phyloP scores from a whole-genome alignment of 2,329 filamentous ascomycete species.

The Parafenestella ontariensis region DNA sequence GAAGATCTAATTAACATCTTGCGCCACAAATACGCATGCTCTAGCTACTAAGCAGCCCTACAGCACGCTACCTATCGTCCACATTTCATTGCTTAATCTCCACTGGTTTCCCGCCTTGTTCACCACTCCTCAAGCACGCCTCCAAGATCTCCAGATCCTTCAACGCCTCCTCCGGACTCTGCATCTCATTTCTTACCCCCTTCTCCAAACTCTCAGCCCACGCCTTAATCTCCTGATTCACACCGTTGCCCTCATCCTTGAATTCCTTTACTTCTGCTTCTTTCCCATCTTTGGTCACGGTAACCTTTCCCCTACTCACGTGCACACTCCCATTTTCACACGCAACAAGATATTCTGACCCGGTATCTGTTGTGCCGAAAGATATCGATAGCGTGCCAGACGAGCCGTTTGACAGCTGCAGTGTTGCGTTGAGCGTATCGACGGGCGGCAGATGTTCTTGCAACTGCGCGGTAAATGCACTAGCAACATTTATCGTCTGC shows the following conservation, averaged over 20 bases:
- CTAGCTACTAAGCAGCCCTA: background rate
- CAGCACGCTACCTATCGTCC: background rate
- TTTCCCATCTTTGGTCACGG: constrained; percentile 24
- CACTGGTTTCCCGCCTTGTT: constrained; percentile 45
- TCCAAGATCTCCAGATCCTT: constrained; percentile 65
- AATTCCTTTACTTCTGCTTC: constrained; percentile 54
- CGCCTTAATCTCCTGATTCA: constrained; percentile 66
- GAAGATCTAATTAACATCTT: too few species aligned
- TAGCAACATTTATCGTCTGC: constrained; percentile 56
- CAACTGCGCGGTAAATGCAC: constrained; percentile 63
- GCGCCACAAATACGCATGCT: background rate
- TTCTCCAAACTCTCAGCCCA: constrained; percentile 63
- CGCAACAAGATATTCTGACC: constrained; percentile 64
- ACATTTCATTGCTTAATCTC: constrained; percentile 17
- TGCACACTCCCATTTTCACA: constrained; percentile 65
- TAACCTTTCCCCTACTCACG: constrained; percentile 53
- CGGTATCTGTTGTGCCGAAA: constrained; percentile 63
- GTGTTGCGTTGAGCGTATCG: constrained; percentile 69
- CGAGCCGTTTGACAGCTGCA: constrained; percentile 62
- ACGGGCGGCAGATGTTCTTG: constrained; percentile 67
- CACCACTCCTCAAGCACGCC: constrained; percentile 51
- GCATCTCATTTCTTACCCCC: constrained; percentile 59
- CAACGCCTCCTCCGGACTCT: constrained; percentile 65
- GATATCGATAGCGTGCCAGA: constrained; percentile 65
- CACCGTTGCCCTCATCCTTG: constrained; percentile 58